Conservation (phyloP, 441 rosid species). For the Rhodomyrtus psidioides region DNA sequence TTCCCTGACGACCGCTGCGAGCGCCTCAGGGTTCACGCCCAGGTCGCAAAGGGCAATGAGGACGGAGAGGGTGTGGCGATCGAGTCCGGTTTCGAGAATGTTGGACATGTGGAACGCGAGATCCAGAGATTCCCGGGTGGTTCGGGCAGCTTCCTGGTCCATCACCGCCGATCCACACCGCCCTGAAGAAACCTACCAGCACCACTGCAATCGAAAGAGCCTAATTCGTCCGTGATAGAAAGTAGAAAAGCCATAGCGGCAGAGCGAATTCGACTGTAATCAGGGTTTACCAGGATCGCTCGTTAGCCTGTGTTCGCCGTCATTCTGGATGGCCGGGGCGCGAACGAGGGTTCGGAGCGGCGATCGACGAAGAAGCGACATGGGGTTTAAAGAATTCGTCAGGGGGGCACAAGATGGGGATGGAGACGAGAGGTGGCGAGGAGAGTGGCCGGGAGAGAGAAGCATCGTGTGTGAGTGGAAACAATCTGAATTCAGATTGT, state of each 20-base stretch:
- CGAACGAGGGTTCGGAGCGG: too few species aligned
- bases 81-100: constrained; percentile 59
- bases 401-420: too few species aligned
- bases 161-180: not conserved
- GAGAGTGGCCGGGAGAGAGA: too few species aligned
- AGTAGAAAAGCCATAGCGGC: not conserved
- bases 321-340: not conserved
- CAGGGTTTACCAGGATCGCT: not conserved
- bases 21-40: constrained; percentile 63
- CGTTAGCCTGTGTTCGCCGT: not conserved
- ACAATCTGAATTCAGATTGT: too few species aligned
- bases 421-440: too few species aligned
- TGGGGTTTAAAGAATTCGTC: too few species aligned
- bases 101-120: constrained; percentile 65
- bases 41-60: constrained; percentile 63
- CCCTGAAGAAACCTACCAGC: not conserved
- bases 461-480: too few species aligned
- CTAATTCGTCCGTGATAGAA: not conserved
- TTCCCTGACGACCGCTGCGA: constrained; percentile 63
- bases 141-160: constrained; percentile 53
- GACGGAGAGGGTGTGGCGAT: constrained; percentile 60
- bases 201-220: not conserved
- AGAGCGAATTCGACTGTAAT: not conserved
- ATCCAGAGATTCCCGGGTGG: constrained; percentile 59
- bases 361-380: too few species aligned